Percentiles rank a stretch among this genome's conserved stretches.
Conservation (phyloP, 2,329 filamentous ascomycete genomes). For the Aspergillus oerlinghausenensis region DNA sequence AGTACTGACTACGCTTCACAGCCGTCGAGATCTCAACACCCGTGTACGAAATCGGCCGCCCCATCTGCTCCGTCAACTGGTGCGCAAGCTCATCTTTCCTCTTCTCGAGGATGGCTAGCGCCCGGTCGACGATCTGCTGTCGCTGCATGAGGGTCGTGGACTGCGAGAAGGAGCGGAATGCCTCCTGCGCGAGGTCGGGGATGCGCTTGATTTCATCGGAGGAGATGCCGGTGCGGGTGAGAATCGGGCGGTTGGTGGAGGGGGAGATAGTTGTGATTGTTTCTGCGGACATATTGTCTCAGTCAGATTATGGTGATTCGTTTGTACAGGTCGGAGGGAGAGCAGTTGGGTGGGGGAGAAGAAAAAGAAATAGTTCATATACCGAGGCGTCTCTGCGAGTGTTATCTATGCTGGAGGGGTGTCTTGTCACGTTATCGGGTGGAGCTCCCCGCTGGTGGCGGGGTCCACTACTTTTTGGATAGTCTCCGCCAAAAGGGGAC, state of each 20-base stretch:
- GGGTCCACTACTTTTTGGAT: not conserved
- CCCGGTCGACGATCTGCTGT: slow-evolving; percentile 75
- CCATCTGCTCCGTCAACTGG: slow-evolving; percentile 93
- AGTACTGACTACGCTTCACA: slow-evolving; percentile 76
- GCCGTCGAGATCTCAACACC: slow-evolving; percentile 80
- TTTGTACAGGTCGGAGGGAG: not conserved
- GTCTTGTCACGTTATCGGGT: slow-evolving; percentile 7
- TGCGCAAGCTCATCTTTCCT: slow-evolving; percentile 75
- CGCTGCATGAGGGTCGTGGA: slow-evolving; percentile 73
- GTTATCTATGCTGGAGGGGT: slow-evolving; percentile 2
- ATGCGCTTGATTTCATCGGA: slow-evolving; percentile 65
- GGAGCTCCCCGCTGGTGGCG: slow-evolving; percentile 4
- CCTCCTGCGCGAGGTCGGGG: slow-evolving; percentile 66
- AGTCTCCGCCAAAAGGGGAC: too few relatives aligned
- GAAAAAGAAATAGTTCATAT: not conserved
- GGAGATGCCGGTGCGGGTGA: slow-evolving; percentile 72
- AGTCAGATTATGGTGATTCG: not conserved
- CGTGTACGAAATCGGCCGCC: slow-evolving; percentile 82
- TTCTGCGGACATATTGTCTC: slow-evolving; percentile 46
- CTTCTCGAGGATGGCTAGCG: slow-evolving; percentile 64
- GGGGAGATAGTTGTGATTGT: slow-evolving; percentile 79
- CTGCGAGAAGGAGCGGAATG: slow-evolving; percentile 72
- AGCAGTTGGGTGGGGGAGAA: not conserved
- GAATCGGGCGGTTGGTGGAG: slow-evolving; percentile 76
- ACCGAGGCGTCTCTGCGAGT: not conserved